Conservation (phyloP, 805 yeast genomes). For the Starmerella potacharoeniae region DNA sequence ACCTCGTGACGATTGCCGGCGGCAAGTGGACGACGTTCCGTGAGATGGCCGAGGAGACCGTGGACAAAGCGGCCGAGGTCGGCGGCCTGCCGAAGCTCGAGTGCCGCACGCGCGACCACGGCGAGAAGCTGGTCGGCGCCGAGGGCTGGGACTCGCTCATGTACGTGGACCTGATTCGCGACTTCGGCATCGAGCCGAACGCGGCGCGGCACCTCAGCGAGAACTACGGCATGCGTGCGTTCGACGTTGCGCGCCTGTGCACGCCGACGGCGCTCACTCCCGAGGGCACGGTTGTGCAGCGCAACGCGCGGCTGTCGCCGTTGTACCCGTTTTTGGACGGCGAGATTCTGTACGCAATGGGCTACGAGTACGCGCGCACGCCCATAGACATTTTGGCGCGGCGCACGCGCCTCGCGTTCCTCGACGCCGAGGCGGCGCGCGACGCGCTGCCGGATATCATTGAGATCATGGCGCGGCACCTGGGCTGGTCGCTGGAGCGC, state of each 20-base stretch:
- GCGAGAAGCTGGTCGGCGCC: conserved; percentile 60
- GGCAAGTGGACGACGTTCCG: conserved; percentile 98
- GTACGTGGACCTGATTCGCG: conserved; percentile 69
- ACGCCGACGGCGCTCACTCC: conserved; percentile 26
- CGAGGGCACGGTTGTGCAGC: conserved; percentile 39
- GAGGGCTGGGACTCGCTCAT: conserved; percentile 65
- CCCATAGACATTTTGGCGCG: conserved; percentile 86
- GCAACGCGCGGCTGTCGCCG: conserved; percentile 22
- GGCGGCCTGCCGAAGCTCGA: conserved; percentile 28
- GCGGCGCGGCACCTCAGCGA: conserved; percentile 72
- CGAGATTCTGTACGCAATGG: conserved; percentile 70
- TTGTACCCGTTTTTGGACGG: conserved; percentile 73
- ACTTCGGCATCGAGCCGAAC: conserved; percentile 56
- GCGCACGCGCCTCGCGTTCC: conserved; percentile 84
- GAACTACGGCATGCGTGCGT: conserved; percentile 83
- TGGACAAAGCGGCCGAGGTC: conserved; percentile 48
- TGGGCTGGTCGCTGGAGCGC: conserved; percentile 56
- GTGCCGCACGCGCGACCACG: conserved; percentile 39
- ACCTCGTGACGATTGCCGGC: conserved; percentile 81
- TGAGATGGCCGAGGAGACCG: conserved; percentile 94
- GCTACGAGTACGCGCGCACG: conserved; percentile 75
- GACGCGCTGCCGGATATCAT: conserved; percentile 75
- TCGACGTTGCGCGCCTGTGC: conserved; percentile 50
- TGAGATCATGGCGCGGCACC: conserved; percentile 69
- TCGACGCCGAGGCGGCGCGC: conserved; percentile 75